Base-by-base conservation (phyloP, 768 basidiomycete genomes). In the Hygrophoropsis aurantiaca region DNA sequence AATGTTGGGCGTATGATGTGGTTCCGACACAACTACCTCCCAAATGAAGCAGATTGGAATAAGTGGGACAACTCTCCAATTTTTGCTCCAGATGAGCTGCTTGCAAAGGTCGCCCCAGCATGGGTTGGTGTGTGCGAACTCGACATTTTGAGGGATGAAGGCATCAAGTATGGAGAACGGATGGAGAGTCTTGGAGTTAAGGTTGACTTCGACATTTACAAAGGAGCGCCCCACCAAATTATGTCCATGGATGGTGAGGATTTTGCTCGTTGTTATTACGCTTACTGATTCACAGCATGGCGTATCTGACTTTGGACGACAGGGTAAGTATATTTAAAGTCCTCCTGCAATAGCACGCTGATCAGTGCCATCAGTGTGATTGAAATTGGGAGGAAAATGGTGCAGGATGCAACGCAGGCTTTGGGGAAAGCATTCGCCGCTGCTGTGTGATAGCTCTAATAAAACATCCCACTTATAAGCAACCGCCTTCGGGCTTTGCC, bases 171-270 rank as follows among this genome's bases (percentile, higher is more conserved):
- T 53, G 84, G 74, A 0, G 69, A 81, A 53, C 84, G 79, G 59
- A 56, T 88, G 59, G 69, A 55, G 50, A 57, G 64, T 18, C 69
- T 70, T 7, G 85, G 84, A 1, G 75, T 83, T 11, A 62, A 74
- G 18, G 78, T 78, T 9, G 75, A 83, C 37, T 65, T 75, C 1
- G 74, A 74, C 57, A 67, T 79, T 4, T 87, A 87, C 59, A 73
- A 78, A 51, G 74, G 77, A 10, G 60, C 41, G 4, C 81, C 85
- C n/a, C 85, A 87, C 66, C 82, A 82, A 0, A 76, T 84, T 32
- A 78, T 87, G 77, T 80, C 80, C 2, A 83, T 86, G 81, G 84
- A 86, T 49, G 82, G 82, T 79, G 46, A n/a, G n/a, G 58, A 78
- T 62, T 20, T 30, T 13, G 13, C 27, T 13, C 27, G n/a, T n/a